These are phyloP conservation scores for Helotiales sp. DNA, from an alignment of 2,329 filamentous ascomycete genomes.

Conservation along the genomic window DNA sequence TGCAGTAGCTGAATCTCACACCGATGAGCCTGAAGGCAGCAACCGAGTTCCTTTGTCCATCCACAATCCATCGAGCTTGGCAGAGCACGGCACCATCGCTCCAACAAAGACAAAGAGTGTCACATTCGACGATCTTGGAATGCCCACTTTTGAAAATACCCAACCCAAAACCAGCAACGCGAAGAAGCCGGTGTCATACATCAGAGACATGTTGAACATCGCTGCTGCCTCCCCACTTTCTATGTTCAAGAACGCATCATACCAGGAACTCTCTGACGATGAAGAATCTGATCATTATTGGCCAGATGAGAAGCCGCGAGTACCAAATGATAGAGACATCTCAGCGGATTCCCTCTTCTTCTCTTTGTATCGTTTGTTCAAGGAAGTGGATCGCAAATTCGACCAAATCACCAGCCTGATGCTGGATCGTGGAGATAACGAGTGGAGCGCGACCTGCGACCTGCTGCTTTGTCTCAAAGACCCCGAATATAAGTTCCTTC, in stretches of 20 bases:
- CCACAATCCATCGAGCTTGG: no score
- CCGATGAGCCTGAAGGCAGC: no score
- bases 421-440: conserved; percentile 8
- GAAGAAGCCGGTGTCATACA: no score
- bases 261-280: background rate
- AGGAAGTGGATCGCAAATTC: conserved; percentile 11
- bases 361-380: conserved; percentile 9
- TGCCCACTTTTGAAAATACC: no score
- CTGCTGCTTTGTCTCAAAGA: conserved; percentile 52
- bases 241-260: background rate
- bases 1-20: no score
- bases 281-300: no score
- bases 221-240: no score
- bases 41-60: no score
- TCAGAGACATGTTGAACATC: no score
- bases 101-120: background rate
- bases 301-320: no score
- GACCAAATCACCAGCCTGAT: background rate
- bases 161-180: no score
- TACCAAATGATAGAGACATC: background rate
- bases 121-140: background rate
- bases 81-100: no score
- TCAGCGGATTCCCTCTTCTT: conserved; percentile 7
- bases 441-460: conserved; percentile 31
- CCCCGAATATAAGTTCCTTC: conserved; percentile 61